Evolutionary conservation across 2,329 filamentous ascomycete genomes (phyloP), one percentile per base, ranked within the genome.

Genomic region (Colletotrichum tropicale): DNA sequence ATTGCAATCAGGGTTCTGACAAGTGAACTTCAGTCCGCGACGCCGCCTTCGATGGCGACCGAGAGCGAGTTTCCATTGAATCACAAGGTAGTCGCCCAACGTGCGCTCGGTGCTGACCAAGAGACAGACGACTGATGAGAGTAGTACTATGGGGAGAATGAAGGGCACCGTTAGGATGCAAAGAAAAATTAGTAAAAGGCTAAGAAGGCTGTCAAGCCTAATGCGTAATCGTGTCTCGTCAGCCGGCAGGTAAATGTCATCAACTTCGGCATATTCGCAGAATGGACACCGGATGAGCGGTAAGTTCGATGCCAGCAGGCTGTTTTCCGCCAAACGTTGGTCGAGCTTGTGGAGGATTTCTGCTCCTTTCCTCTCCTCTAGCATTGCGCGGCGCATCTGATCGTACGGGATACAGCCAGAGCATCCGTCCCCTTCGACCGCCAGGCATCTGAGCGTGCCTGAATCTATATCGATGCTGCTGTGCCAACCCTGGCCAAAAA

Each of bases 401-500:
- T 92, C 88, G 6, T 91, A 87, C 1, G 94, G 90, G 66, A 98
- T 90, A 80, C 90, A 91, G n/a, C 96, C 95, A 16, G 89, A 81
- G 80, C 97, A 98, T n/a, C 91, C 92, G 60, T 89, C 86, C 1
- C 90, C 87, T 66, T 93, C 90, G 0, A 95, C 93, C 2, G 96
- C 95, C n/a, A 98, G 90, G 82, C 97, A 98, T 76, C 91, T 92
- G 70, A 98, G 88, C 0, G 95, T 96, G 48, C 94, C 94, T 48
- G 89, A 91, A 74, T 92, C 89, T 32, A 91, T 85, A 81, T 97
- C 91, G 79, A 98, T 93, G 80, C 92, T 97, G 75, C 94, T 93
- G 66, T 92, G 91, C 95, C 96, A 98, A 68, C 95, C 95, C 83
- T 98, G 97, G 0, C 97, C 97, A 82, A 98, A 98, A 0, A 98